Base-by-base conservation (phyloP, 1,284 basidiomycete genomes). In the Inonotus hispidus region DNA sequence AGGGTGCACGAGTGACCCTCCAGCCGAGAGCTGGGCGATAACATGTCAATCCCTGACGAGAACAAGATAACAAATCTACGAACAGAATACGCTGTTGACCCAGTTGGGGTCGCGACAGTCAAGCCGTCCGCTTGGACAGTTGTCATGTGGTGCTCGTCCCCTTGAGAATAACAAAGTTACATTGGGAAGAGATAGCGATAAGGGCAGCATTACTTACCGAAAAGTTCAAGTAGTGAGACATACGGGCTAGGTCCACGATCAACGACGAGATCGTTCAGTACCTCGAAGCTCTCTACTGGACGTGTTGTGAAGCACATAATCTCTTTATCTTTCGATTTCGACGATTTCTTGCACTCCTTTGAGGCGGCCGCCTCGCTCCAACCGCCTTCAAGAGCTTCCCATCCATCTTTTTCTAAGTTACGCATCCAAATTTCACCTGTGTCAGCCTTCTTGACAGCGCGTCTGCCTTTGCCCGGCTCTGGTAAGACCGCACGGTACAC, bases 61-160 rank as follows among this genome's bases (percentile, higher is more conserved):
- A 41, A 53, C 55, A n/a, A 45, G 13, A 27, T 39, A 27, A 23
- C 11, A 4, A 56, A 53, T 25, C 16, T 43, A 78, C 87, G 58
- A 67, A 93, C 91, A 13, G 95, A 98, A 74, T 99, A 99, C 2
- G 97, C 97, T 1, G 97, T 99, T 0, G 96, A 98, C 8, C 96
- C 96, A 0, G 96, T 99, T 1, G 96, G 96, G 0, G 96, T 99
- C 1, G 97, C 92, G 14, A 99, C 90, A 35, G 92, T 95, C 27
- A 99, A 77, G 2, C 97, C 97, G 71, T 99, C 97, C 0, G 96
- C 97, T 75, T 99, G 97, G 0, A 98, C 97, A 0, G 97, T 99
- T 0, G 97, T 99, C 82, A 99, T 88, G 77, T 99, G 97, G 72
- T 98, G 93, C 68, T 99, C 96, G 70, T 99, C 97, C 63, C 94